phyloP scores from a whole-genome alignment of 208 protist genomes.

The Jaenimonas drosophilae region DNA sequence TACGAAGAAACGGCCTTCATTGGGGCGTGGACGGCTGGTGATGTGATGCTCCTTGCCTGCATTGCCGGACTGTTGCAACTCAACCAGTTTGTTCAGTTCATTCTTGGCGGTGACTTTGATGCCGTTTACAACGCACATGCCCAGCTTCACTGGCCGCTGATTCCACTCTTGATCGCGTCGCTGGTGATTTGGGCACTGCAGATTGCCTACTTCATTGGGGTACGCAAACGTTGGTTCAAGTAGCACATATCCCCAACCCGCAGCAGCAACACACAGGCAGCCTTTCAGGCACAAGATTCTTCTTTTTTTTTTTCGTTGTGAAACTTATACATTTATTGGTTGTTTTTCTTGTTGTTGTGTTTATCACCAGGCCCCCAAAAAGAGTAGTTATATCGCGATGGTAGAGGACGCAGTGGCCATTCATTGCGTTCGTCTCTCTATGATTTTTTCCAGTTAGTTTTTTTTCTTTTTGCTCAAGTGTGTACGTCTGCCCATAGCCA shows the following conservation, averaged over 20 bases:
- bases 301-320: not conserved
- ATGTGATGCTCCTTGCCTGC: slow-evolving; percentile 86
- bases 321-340: not conserved
- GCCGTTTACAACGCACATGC: slow-evolving; percentile 36
- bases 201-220: not conserved
- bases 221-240: not conserved
- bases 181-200: slow-evolving; percentile 18
- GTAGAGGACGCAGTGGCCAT: not conserved
- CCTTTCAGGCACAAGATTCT: not conserved
- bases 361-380: too few relatives aligned
- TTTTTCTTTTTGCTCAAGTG: not conserved
- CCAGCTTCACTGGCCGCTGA: slow-evolving; percentile 42
- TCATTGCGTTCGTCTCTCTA: not conserved
- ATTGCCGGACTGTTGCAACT: slow-evolving; percentile 86
- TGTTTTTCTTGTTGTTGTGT: not conserved
- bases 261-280: too few relatives aligned
- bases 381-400: not conserved
- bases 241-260: too few relatives aligned
- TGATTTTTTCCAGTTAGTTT: slow-evolving; percentile 1
- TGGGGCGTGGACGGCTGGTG: slow-evolving; percentile 86
- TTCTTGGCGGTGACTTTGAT: slow-evolving; percentile 48
- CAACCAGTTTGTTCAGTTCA: slow-evolving; percentile 84
- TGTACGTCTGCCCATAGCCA: too few relatives aligned
- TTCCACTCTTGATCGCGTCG: slow-evolving; percentile 17
- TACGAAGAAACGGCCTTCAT: slow-evolving; percentile 18